Evolutionary conservation across 805 yeast genomes (phyloP).

Genomic region (Priceomyces fermenticarens): DNA sequence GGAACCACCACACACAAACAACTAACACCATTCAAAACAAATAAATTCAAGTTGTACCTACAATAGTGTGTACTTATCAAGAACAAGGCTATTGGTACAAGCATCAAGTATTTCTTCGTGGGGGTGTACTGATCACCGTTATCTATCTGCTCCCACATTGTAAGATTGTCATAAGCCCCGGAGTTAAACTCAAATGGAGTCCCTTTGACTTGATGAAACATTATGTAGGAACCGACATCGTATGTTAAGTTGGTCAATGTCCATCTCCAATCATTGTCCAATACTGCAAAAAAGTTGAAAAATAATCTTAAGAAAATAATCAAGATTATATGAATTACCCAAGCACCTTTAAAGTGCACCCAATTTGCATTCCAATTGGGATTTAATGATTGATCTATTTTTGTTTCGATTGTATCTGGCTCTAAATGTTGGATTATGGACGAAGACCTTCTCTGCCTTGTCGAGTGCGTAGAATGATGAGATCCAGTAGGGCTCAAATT

Average conservation of each 20-base stretch:
- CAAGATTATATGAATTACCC: slow-evolving; percentile 88
- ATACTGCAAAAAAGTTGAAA: slow-evolving; percentile 77
- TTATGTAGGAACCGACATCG: slow-evolving; percentile 86
- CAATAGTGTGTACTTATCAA: slow-evolving; percentile 87
- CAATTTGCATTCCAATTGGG: slow-evolving; percentile 93
- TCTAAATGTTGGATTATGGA: slow-evolving; percentile 87
- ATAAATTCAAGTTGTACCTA: slow-evolving; percentile 75
- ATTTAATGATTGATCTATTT: slow-evolving; percentile 83
- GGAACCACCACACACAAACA: slow-evolving; percentile 89
- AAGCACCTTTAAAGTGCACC: slow-evolving; percentile 96
- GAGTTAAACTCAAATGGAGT: slow-evolving; percentile 96
- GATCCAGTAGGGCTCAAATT: slow-evolving; percentile 23
- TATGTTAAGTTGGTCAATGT: slow-evolving; percentile 88
- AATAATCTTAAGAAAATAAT: slow-evolving; percentile 71
- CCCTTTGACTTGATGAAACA: slow-evolving; percentile 95
- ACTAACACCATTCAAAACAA: slow-evolving; percentile 73
- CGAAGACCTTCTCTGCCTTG: slow-evolving; percentile 69
- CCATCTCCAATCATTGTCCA: slow-evolving; percentile 85
- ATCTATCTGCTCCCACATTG: slow-evolving; percentile 98
- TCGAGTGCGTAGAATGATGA: slow-evolving; percentile 21
- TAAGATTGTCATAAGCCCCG: slow-evolving; percentile 92
- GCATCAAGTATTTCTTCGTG: slow-evolving; percentile 84
- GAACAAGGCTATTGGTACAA: slow-evolving; percentile 89
- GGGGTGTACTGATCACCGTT: slow-evolving; percentile 98
- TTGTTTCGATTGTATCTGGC: slow-evolving; percentile 89